Evolutionary conservation across 805 yeast genomes (phyloP).

Genomic region (Torulaspora indica): DNA sequence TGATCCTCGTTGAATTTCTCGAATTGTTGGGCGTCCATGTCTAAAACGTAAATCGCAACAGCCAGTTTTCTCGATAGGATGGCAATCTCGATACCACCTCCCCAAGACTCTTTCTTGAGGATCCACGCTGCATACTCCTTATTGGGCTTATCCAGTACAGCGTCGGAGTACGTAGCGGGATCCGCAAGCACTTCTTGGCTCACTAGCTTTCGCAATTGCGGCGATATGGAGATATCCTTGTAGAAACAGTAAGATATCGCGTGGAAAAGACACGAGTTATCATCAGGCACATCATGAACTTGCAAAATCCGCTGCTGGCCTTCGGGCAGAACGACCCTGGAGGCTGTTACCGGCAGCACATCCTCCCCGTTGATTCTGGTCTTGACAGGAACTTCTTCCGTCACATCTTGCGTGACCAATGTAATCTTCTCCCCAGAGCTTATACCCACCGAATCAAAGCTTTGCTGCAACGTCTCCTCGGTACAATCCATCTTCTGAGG

Average conservation of each 20-base stretch:
- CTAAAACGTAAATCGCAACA: constrained; percentile 54
- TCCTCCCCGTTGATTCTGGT: background rate
- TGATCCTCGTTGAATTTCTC: constrained; percentile 51
- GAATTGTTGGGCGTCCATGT: constrained; percentile 55
- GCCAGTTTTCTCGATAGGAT: constrained; percentile 51
- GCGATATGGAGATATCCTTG: constrained; percentile 42
- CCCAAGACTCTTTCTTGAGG: constrained; percentile 58
- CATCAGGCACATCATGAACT: constrained; percentile 63
- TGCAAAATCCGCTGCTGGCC: constrained; percentile 37
- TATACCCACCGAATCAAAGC: constrained; percentile 44
- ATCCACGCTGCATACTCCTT: constrained; percentile 60
- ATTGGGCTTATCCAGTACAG: constrained; percentile 43
- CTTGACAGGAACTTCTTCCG: background rate
- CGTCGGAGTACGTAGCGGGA: constrained; percentile 48
- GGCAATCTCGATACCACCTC: constrained; percentile 75
- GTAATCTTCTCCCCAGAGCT: constrained; percentile 56
- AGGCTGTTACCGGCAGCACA: constrained; percentile 7
- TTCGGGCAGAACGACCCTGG: constrained; percentile 13
- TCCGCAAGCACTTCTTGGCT: constrained; percentile 42
- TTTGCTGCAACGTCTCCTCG: constrained; percentile 13
- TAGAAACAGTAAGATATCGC: constrained; percentile 52
- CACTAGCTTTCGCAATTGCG: constrained; percentile 50
- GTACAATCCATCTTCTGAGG: constrained; percentile 43
- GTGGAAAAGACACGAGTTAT: constrained; percentile 72
- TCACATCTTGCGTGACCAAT: constrained; percentile 2